A percentile compares a stretch with the other conserved stretches of the same genome.
phyloP scores from a whole-genome alignment of 352 stramenopile genomes.

The Pythium aristosporum region DNA sequence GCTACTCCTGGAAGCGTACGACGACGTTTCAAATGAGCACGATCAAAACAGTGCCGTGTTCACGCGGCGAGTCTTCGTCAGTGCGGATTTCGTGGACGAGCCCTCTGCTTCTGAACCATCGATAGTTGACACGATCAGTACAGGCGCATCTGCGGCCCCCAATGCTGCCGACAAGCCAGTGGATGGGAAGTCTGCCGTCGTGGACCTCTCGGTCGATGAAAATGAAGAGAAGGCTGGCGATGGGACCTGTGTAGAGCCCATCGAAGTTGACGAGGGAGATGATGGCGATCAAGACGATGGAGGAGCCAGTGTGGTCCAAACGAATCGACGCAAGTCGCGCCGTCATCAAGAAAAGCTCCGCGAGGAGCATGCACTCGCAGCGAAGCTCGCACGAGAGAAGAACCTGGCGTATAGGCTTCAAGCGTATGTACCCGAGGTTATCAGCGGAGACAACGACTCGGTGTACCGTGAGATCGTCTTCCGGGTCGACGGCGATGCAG shows the following conservation, averaged over 20 bases:
- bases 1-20: constrained; percentile 60
- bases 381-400: constrained; percentile 60
- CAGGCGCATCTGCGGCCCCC: background rate
- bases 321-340: constrained; percentile 55
- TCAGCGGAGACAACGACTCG: background rate
- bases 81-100: constrained; percentile 18
- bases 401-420: constrained; percentile 54
- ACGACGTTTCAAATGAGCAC: constrained; percentile 45
- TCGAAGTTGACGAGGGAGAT: constrained; percentile 20
- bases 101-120: background rate
- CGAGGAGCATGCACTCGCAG: constrained; percentile 64
- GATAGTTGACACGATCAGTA: background rate
- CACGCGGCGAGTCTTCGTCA: constrained; percentile 6
- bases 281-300: constrained; percentile 23
- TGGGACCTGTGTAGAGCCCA: constrained; percentile 6
- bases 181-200: background rate
- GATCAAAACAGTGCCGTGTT: background rate
- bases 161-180: background rate
- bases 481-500: constrained; percentile 4
- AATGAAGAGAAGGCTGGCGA: background rate
- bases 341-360: constrained; percentile 64
- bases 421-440: constrained; percentile 36
- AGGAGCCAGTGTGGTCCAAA: constrained; percentile 20
- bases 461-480: background rate
- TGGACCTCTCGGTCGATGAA: constrained; percentile 4